A percentile compares a stretch with the other conserved stretches of the same genome.
phyloP scores from a whole-genome alignment of 306 rosid species.

The Cucurbita moschata region DNA sequence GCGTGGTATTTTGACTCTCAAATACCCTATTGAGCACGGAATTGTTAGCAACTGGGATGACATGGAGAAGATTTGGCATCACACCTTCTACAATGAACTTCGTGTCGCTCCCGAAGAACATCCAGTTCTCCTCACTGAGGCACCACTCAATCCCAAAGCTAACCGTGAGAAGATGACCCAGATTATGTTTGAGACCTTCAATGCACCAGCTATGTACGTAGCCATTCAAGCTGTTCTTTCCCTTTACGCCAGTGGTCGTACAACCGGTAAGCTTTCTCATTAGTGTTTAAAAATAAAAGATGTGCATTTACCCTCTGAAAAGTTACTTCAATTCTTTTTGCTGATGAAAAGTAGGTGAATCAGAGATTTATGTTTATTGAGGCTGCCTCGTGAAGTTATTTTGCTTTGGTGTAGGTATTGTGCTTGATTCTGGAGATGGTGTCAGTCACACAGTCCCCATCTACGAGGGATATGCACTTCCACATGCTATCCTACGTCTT shows the following conservation, averaged over 20 bases:
- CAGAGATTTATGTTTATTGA: background rate
- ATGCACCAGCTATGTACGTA: conserved; percentile 76
- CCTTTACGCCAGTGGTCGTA: conserved; percentile 84
- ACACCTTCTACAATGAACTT: conserved; percentile 24
- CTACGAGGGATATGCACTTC: conserved; percentile 25
- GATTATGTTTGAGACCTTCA: conserved; percentile 29
- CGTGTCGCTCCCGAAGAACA: conserved; percentile 39
- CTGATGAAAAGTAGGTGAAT: background rate
- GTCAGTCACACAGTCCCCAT: conserved; percentile 29
- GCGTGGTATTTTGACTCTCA: conserved; percentile 24
- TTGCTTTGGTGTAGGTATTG: conserved; percentile 15
- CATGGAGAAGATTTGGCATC: conserved; percentile 62
- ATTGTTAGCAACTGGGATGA: conserved; percentile 80
- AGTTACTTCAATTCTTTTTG: background rate
- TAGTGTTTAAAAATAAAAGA: background rate
- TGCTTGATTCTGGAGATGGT: conserved; percentile 28
- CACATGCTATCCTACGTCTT: conserved; percentile 43
- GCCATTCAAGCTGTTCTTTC: conserved; percentile 72
- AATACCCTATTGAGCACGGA: conserved; percentile 71
- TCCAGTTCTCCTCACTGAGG: conserved; percentile 64
- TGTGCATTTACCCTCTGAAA: background rate
- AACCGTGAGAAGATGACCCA: conserved; percentile 40
- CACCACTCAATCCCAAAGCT: conserved; percentile 67
- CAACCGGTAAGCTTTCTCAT: conserved; percentile 43
- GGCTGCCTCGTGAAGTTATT: background rate